Evolutionary conservation across 306 rosid genomes (phyloP), one percentile per base, ranked within the genome.

Genomic region (Notholithocarpus densiflorus): DNA sequence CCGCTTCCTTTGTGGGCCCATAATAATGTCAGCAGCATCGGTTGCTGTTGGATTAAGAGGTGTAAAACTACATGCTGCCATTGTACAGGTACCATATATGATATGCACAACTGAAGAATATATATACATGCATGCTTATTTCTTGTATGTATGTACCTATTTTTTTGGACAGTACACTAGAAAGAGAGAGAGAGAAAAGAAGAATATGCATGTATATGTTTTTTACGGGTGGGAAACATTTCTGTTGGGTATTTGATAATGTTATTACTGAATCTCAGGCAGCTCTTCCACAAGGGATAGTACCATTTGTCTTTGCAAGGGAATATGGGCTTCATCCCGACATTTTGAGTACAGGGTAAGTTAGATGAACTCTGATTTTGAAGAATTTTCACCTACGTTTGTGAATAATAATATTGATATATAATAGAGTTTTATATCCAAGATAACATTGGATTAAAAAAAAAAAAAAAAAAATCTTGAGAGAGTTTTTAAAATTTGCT

Each of bases 281-380:
- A 62, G 88, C 88, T 59, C 88, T 85, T 75, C 88, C 88, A 15
- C 88, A 85, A 82, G 88, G 88, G 73, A 85, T 85, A 7, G 88
- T 85, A 34, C 88, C 88, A 10, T 82, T 85, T 66, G 88, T 85
- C 15, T 85, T 85, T 48, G 88, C 86, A 57, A 79, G 88, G 69
- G 88, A 85, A 48, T 85, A 85, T 52, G 88, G 88, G 15, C 52
- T 85, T 56, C 88, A 85, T 75, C 81, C 88, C 4, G 84, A 85
- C 80, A 85, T 85, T 62, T 77, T 85, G 72, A 85, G 88, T 61
- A 85, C 88, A 23, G 88, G 86, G 88, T 85, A 61, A 54, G 85
- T 62, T 40, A 14, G 7, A 12, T 31, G 6, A 59, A 59, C 65
- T 59, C 6, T 59, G 17, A 21, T 59, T 23, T 59, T 23, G 15